Evolutionary conservation across 179 eudicot genomes (phyloP), one percentile per base, ranked within the genome.

Genomic region (Spinacia oleracea): DNA sequence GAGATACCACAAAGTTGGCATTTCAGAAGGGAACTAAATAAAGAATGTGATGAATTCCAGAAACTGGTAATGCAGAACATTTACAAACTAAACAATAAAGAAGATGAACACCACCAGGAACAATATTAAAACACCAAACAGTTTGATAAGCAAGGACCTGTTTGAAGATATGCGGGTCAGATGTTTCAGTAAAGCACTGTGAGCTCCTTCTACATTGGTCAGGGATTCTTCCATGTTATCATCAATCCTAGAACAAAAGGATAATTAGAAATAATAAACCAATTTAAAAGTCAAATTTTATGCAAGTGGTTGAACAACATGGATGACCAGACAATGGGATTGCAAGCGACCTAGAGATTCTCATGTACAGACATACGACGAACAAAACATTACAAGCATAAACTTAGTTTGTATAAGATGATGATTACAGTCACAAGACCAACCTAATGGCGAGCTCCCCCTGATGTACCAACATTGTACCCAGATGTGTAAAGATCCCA

Each of bases 391-490:
- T 20, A 67, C 11, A 20, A 70, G 10, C 7, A 56, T 43, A 20
- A 27, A 65, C n/a, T 46, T 45, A 63, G 23, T 29, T 55, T 42
- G 38, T 2, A 64, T 31, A n/a, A 27, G n/a, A 14, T 38, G 46
- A 5, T 74, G 42, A 58, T 21, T 43, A 45, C 18, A 68, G 75
- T 18, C 18, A 58, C 25, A 23, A 16, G 21, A 65, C 21, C 20
- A 78, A 89, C 98, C 98, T 94, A 83, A 94, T 94, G 65, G 97
- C 96, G 40, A 90, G 83, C 78, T 94, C 98, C 69, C 98, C 98
- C 72, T 94, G 98, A 32, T 92, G 90, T 14, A 91, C 89, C 70
- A 94, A 97, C 96, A 91, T 90, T 25, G 96, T 87, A 29, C 96
- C 98, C 79, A 94, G 81, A 85, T 94, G 92, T 9, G 92, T 92